Evolutionary conservation across 2,329 filamentous ascomycete species (phyloP).

Genomic region (Xylariaceae sp.): DNA sequence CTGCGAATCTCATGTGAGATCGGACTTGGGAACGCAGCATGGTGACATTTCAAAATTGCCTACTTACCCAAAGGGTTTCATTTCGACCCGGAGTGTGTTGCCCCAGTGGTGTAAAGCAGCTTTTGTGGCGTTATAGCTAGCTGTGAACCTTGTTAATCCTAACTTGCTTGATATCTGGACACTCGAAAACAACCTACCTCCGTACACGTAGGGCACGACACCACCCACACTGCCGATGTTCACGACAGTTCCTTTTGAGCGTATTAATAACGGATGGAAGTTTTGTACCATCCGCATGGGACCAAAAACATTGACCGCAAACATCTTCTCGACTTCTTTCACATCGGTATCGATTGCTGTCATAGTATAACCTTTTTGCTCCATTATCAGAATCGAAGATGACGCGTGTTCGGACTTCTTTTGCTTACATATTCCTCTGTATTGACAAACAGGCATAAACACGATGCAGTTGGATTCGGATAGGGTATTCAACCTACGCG

Average conservation of each 20-base stretch:
- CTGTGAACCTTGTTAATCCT: slow-evolving; percentile 1
- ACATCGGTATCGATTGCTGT: slow-evolving; percentile 24
- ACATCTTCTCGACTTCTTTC: slow-evolving; percentile 19
- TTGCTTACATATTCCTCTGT: slow-evolving; percentile 4
- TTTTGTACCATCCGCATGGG: slow-evolving; percentile 25
- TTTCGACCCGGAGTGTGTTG: slow-evolving; percentile 21
- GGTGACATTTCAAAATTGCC: not conserved
- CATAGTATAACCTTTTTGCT: slow-evolving; percentile 22
- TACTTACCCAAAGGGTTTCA: slow-evolving; percentile 20
- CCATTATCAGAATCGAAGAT: not conserved
- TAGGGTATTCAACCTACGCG: slow-evolving; percentile 10
- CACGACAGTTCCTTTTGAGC: slow-evolving; percentile 18
- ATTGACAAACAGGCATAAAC: not conserved
- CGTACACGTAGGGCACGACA: slow-evolving; percentile 22
- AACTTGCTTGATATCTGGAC: not conserved
- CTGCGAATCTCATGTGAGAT: not conserved
- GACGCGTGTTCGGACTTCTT: not conserved
- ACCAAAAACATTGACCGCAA: slow-evolving; percentile 26
- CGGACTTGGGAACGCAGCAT: not conserved
- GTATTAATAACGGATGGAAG: slow-evolving; percentile 23
- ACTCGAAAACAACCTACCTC: slow-evolving; percentile 7
- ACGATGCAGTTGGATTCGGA: not conserved
- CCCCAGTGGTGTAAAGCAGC: slow-evolving; percentile 22
- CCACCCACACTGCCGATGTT: slow-evolving; percentile 28
- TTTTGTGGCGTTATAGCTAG: slow-evolving; percentile 25